These are phyloP conservation scores for Lentinula lateritia DNA, from an alignment of 768 basidiomycete species.

Conservation along the genomic window DNA sequence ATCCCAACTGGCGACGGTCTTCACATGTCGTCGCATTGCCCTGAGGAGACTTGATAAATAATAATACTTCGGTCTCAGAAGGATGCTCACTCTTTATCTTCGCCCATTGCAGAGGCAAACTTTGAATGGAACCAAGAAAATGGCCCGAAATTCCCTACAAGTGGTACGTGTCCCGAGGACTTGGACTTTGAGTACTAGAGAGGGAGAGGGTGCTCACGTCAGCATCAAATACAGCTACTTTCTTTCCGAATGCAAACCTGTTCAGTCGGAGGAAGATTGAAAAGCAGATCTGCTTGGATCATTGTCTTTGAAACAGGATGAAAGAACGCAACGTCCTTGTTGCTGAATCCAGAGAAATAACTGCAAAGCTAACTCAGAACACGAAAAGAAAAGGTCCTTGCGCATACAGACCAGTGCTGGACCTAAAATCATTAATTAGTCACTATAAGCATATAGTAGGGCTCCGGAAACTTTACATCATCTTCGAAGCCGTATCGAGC, in stretches of 20 bases:
- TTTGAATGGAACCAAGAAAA: slow-evolving; percentile 29
- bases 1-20: slow-evolving; percentile 66
- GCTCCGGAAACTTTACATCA: slow-evolving; percentile 30
- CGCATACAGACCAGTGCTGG: slow-evolving; percentile 7
- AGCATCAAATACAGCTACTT: too few relatives aligned
- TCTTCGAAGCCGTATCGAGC: slow-evolving; percentile 77
- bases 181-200: slow-evolving; percentile 36
- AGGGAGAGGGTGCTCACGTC: not conserved
- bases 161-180: slow-evolving; percentile 14
- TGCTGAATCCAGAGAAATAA: slow-evolving; percentile 65
- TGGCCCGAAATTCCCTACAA: slow-evolving; percentile 26
- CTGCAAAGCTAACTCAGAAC: slow-evolving; percentile 21
- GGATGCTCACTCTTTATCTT: slow-evolving; percentile 32
- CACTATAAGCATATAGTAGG: not conserved
- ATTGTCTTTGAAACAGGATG: slow-evolving; percentile 68
- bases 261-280: slow-evolving; percentile 77
- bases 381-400: not conserved
- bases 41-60: slow-evolving; percentile 15
- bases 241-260: slow-evolving; percentile 38
- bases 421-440: not conserved
- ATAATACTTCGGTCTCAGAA: not conserved
- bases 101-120: slow-evolving; percentile 26
- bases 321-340: slow-evolving; percentile 82
- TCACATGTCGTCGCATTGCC: slow-evolving; percentile 58
- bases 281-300: slow-evolving; percentile 76